These are phyloP conservation scores for Xylaria digitata DNA, from an alignment of 2,329 filamentous ascomycete genomes.

Conservation along the genomic window DNA sequence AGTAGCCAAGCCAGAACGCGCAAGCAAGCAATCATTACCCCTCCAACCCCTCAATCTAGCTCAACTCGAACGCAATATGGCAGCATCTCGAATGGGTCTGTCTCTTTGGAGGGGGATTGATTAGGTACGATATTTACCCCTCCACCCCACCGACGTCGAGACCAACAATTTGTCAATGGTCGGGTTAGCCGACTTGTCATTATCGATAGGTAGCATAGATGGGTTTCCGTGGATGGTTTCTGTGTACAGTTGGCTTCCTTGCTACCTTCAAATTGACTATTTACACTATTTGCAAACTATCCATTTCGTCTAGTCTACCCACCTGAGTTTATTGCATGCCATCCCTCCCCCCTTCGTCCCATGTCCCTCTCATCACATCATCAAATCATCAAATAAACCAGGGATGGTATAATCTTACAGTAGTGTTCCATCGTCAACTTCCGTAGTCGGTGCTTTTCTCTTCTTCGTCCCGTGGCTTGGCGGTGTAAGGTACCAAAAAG, in stretches of 20 bases:
- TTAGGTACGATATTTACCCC: conserved; percentile 32
- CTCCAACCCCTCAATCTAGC: conserved; percentile 22
- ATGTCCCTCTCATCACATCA: too few relatives aligned
- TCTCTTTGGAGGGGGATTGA: conserved; percentile 5
- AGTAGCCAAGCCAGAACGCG: neutral
- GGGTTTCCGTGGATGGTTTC: neutral
- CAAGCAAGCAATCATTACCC: conserved; percentile 2
- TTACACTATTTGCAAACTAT: too few relatives aligned
- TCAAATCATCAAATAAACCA: neutral
- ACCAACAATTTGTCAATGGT: conserved; percentile 25
- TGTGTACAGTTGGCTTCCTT: too few relatives aligned
- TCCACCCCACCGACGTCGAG: conserved; percentile 41
- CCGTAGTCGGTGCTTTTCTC: neutral
- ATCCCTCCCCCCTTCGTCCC: neutral
- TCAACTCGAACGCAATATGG: conserved; percentile 14
- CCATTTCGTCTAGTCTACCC: too few relatives aligned
- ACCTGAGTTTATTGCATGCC: neutral
- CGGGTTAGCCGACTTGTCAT: conserved; percentile 12
- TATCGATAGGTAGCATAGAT: conserved; percentile 30
- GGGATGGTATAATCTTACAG: neutral
- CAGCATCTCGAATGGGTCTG: conserved; percentile 24
- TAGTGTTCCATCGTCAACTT: neutral
- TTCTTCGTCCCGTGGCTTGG: neutral
- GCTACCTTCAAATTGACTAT: too few relatives aligned
- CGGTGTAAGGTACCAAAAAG: conserved; percentile 10